Conservation (phyloP, 179 eudicot genomes). For the Spergularia azorica region DNA sequence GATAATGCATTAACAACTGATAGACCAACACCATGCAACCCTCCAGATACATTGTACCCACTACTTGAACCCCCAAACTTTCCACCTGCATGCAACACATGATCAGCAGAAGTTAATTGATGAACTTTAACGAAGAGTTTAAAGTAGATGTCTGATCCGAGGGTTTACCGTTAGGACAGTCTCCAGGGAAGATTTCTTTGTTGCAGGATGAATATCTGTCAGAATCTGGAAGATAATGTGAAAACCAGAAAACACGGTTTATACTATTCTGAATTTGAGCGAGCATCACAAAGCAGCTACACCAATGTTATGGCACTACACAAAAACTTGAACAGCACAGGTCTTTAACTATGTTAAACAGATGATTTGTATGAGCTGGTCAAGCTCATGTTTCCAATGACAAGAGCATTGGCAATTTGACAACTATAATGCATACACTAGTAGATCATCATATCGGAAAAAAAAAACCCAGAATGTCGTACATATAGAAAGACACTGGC, state of each 20-base stretch:
- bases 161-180: constrained; percentile 89
- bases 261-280: not conserved
- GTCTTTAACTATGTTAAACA: constrained; percentile 1
- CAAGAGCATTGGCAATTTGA: not conserved
- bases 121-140: not conserved
- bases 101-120: not conserved
- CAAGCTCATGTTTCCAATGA: not conserved
- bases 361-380: not conserved
- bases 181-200: constrained; percentile 89
- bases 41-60: constrained; percentile 97
- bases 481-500: not conserved
- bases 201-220: constrained; percentile 79
- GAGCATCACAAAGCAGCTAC: not conserved
- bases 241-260: constrained; percentile 14
- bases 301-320: not conserved
- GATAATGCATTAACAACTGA: constrained; percentile 98
- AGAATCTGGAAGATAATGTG: constrained; percentile 67
- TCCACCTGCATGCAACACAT: constrained; percentile 84
- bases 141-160: not conserved
- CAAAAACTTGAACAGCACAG: not conserved
- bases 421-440: not conserved
- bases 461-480: too few relatives aligned
- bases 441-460: constrained; percentile 5
- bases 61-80: constrained; percentile 98
- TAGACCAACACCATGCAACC: constrained; percentile 95